Evolutionary conservation across 1,284 basidiomycete genomes (phyloP).

Genomic region (Ceratobasidium sp.): DNA sequence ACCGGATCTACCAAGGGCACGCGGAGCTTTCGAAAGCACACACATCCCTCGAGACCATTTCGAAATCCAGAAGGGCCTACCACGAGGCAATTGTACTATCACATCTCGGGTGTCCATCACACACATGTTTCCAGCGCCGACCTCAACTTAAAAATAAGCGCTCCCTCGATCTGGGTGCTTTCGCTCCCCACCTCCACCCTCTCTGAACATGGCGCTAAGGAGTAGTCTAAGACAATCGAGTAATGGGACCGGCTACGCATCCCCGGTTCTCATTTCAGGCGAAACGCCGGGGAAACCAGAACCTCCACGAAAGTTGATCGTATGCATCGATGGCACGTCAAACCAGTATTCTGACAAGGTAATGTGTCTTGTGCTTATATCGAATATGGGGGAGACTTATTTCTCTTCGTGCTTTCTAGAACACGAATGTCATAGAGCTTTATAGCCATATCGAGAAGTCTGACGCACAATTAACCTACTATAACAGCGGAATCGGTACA

Average conservation of each 20-base stretch:
- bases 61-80: too few species aligned
- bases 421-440: constrained; percentile 20
- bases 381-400: not conserved
- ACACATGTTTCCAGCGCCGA: too few species aligned
- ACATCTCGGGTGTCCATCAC: too few species aligned
- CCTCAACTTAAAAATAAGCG: too few species aligned
- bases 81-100: too few species aligned
- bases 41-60: too few species aligned
- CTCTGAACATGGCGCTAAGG: not conserved
- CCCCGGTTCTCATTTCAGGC: not conserved
- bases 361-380: too few species aligned
- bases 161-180: too few species aligned
- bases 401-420: not conserved
- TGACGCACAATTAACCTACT: constrained; percentile 45
- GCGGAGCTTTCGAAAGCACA: too few species aligned
- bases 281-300: not conserved
- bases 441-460: constrained; percentile 7
- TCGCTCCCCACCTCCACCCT: too few species aligned
- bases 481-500: constrained; percentile 48
- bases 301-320: constrained; percentile 3
- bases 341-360: constrained; percentile 28
- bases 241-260: not conserved
- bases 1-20: too few species aligned
- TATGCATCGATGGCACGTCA: constrained; percentile 24
- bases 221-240: not conserved